Evolutionary conservation across 208 protist species (phyloP), one percentile per base, ranked within the genome.

Genomic region (Trypanosoma grayi): DNA sequence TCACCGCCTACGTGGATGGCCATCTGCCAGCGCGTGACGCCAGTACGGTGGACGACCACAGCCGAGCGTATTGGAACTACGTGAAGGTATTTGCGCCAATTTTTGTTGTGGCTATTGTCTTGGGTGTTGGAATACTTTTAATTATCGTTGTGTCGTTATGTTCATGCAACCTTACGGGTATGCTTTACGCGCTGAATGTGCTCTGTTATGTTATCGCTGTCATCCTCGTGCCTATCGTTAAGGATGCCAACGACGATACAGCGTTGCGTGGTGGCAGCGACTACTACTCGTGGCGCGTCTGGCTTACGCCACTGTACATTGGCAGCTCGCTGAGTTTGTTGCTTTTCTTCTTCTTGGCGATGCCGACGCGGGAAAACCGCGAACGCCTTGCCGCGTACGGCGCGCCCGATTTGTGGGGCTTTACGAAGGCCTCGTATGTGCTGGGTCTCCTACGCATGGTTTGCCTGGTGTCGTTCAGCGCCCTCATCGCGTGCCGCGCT

Each of bases 71-170:
- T 20, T 88, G 80, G 81, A 92, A 72, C 66, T 92, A 84, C 63
- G 70, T 85, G 22, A 92, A 86, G 63, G 85, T 86, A 2, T 70
- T 92, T 59, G 45, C 78, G 18, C 81, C 80, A 0, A 57, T 92
- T 22, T 87, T 92, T 52, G 66, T 86, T 6, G 20, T 74, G 11
- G 85, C 79, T 55, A 50, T 83, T 10, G 0, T 86, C 40, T 4
- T 85, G 0, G 69, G 65, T 8, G 28, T 85, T 30, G 60, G 61
- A 13, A 40, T 18, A 8, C 7, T 83, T 1, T 9, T 81, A 27
- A 16, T 67, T 33, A 14, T 79, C 18, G 33, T 73, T 18, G 33
- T 72, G 20, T 56, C 46, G n/a, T 25, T 51, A 0, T 31, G 6
- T n/a, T 18, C 13, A 8, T 30, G 36, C 18, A 27, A 16, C 7